These are phyloP conservation scores for Rhodotorula babjevae DNA, from an alignment of 768 basidiomycete genomes.

Conservation along the genomic window DNA sequence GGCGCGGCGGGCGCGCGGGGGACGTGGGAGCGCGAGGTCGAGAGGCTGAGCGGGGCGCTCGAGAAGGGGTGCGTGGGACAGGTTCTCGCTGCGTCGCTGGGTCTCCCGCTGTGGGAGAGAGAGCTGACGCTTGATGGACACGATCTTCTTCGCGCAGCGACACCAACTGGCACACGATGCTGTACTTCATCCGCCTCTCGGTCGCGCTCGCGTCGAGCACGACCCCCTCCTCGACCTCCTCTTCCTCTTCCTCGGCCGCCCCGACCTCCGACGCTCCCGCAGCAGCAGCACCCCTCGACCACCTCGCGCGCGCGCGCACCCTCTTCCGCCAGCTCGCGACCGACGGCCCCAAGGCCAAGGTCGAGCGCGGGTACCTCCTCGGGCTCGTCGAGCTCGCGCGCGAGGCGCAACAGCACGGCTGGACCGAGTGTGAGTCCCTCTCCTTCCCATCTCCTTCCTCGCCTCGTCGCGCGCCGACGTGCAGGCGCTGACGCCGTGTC, in stretches of 20 bases:
- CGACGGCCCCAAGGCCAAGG: conserved; percentile 50
- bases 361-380: conserved; percentile 68
- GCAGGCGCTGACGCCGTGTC: neutral
- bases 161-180: conserved; percentile 44
- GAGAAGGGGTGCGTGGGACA: conserved; percentile 26
- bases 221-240: neutral
- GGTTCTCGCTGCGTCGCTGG: neutral
- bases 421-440: conserved; percentile 47
- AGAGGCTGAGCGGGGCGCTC: conserved; percentile 6
- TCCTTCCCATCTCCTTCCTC: too few species aligned
- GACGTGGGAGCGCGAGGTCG: conserved; percentile 12
- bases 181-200: conserved; percentile 32
- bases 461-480: too few species aligned
- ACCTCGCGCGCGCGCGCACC: neutral
- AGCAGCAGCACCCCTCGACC: neutral
- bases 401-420: conserved; percentile 44
- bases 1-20: conserved; percentile 13
- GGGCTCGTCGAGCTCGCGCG: conserved; percentile 66
- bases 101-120: fast-evolving
- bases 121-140: neutral
- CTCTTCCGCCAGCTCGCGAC: conserved; percentile 21
- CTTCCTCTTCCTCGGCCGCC: neutral
- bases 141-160: conserved; percentile 21
- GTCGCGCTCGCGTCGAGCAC: conserved; percentile 18
- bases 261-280: neutral